Evolutionary conservation across 2,329 filamentous ascomycete genomes (phyloP), one percentile per base, ranked within the genome.

Genomic region (Remersonia thermophila): DNA sequence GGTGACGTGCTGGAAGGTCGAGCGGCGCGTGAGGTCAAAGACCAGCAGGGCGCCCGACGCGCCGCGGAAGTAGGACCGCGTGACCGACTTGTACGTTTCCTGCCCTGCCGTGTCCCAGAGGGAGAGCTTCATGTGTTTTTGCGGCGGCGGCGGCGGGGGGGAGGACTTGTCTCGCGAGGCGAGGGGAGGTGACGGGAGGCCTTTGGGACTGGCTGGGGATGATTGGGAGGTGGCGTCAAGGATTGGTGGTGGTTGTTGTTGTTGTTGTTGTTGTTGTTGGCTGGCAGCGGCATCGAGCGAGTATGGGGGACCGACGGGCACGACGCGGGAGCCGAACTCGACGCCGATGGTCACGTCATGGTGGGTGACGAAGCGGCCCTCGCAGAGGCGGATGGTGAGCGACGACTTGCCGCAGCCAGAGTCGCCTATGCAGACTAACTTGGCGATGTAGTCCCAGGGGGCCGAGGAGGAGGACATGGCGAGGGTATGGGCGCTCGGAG

Each of bases 291-390:
- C 48, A 16, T 37, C 30, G 17, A 17, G 13, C 18, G 33, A 33
- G 32, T 45, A 43, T 32, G 41, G 39, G 23, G 35, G 43, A 30
- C 42, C 34, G 44, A 48, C 33, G 51, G 47, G 29, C 47, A 47
- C 45, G 53, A 43, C 47, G 44, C 39, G 78, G 34, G 83, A 93
- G 52, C 89, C 89, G 58, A 95, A 95, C 58, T 96, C 89, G 45
- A 95, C 87, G 48, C 87, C 87, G 55, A 95, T 95, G 46, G 89
- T 96, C 48, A 95, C 89, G 68, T 95, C 87, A 71, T 95, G 89
- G 57, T 91, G 83, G 37, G 83, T 75, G 37, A 83, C 85, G 68
- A 96, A 95, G 58, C 89, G 84, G 51, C 87, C 87, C 70, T 95
- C 89, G 66, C 89, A 95, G 45, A 96, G 83, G 45, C 89, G 84